Base-by-base conservation (phyloP, 331 rosid genomes). In the Arachis monticola region DNA sequence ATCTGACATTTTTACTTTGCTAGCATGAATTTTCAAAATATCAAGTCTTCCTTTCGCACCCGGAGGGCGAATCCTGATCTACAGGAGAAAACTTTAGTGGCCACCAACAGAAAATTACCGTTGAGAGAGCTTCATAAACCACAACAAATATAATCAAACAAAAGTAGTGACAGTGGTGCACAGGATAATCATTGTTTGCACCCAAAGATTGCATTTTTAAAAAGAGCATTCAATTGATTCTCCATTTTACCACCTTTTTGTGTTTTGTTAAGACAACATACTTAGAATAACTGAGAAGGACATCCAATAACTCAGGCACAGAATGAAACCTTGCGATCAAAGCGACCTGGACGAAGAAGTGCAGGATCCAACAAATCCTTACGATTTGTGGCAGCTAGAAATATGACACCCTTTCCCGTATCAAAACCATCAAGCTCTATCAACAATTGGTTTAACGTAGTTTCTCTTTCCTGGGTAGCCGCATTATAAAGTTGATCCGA, bases 341-440 rank as follows among this genome's bases (percentile, higher is more conserved):
- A 92, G 82, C 97, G 97, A 77, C 99, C 99, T 8, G 99, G 97
- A 76, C 99, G 93, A 42, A 95, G 99, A 85, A 95, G 99, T 46
- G 99, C 99, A 71, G 97, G 99, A 67, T 95, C 99, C 77, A 95
- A 81, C 85, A 95, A 84, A 87, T 95, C 99, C 87, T 90, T 85
- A 66, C 99, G 96, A 84, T 95, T 95, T 68, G 99, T 95, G 77
- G 99, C 99, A 61, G 84, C 99, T 75, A 95, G 89, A 86, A 95
- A 95, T 80, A 92, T 95, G 75, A 95, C 97, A 60, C 99, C 99
- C 89, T 92, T 95, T 60, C 99, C 99, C 10, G 99, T 95, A 86
- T 95, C 99, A 78, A 95, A 95, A 50, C 99, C 99, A 77, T 95
- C 99, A 82, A 95, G 99, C 82, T 95, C 97, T 62, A 92, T 95